Percentiles rank a stretch among this genome's conserved stretches.
phyloP scores from a whole-genome alignment of 1,139 yeast species.

The Diutina neorugosa region DNA sequence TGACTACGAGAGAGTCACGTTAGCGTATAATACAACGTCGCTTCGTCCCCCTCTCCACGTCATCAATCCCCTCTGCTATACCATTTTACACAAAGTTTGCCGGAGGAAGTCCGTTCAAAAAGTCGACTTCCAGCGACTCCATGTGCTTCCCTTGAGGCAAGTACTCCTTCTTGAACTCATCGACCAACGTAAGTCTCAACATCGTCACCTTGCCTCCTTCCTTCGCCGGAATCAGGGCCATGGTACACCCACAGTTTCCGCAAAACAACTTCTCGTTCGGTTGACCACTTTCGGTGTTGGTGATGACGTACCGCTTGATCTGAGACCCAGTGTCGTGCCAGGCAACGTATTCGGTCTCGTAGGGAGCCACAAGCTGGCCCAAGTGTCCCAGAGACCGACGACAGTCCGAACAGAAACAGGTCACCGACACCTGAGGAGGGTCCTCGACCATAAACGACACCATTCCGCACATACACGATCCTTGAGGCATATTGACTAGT shows the following conservation, averaged over 20 bases:
- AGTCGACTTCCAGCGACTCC: neutral
- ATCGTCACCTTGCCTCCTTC: neutral
- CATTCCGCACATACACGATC: neutral
- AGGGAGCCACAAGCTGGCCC: neutral
- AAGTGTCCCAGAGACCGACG: neutral
- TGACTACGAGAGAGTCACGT: no score
- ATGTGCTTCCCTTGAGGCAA: neutral
- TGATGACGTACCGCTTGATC: neutral
- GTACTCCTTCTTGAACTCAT: slow-evolving; percentile 1
- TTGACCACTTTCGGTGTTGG: neutral
- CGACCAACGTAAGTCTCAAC: neutral
- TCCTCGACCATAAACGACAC: neutral
- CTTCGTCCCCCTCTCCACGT: neutral
- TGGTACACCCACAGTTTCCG: neutral
- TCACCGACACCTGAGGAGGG: neutral
- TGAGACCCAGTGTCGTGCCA: neutral
- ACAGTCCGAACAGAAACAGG: neutral
- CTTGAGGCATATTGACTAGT: slow-evolving; percentile 1
- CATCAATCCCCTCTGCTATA: neutral
- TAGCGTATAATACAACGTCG: no score
- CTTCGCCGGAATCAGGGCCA: neutral
- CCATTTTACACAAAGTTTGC: neutral
- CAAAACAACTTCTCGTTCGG: slow-evolving; percentile 1
- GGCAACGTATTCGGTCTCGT: neutral
- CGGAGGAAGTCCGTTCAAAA: neutral